These are phyloP conservation scores for Neurospora sp. DNA, from an alignment of 495 filamentous ascomycete species.

Conservation along the genomic window DNA sequence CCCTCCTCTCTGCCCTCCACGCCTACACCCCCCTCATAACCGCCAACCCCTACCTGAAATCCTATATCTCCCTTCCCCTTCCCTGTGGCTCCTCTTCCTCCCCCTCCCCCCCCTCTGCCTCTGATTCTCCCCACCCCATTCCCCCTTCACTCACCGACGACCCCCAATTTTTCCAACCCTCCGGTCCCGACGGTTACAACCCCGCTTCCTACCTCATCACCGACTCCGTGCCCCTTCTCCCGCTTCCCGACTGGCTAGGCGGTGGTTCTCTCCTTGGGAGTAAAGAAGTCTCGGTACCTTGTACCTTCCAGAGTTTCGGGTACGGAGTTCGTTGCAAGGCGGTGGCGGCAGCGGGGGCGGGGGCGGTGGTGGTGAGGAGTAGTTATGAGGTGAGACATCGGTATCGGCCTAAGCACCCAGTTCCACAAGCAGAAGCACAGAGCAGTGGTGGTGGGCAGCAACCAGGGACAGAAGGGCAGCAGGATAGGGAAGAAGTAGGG, in stretches of 20 bases:
- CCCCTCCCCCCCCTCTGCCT: constrained; percentile 18
- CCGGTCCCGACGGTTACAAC: constrained; percentile 9
- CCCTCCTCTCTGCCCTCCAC: constrained; percentile 22
- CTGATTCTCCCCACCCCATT: constrained; percentile 9
- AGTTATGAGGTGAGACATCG: constrained; percentile 24
- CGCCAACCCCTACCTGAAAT: constrained; percentile 22
- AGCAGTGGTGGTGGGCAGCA: no score
- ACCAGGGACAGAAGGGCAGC: neutral
- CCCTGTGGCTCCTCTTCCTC: constrained; percentile 9
- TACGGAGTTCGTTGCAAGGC: constrained; percentile 24
- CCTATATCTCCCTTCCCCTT: constrained; percentile 19
- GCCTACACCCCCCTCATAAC: constrained; percentile 27
- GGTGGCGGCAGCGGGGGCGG: constrained; percentile 3
- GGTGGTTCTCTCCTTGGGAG: constrained; percentile 14
- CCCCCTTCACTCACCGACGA: constrained; percentile 15
- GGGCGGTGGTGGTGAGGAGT: constrained; percentile 24
- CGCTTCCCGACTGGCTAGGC: constrained; percentile 8
- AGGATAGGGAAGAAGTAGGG: neutral
- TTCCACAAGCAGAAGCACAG: no score
- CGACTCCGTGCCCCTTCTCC: constrained; percentile 31
- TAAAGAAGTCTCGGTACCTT: constrained; percentile 22
- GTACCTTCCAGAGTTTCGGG: constrained; percentile 24
- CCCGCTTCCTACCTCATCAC: constrained; percentile 21
- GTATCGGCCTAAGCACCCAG: neutral
- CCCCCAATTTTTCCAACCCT: constrained; percentile 21